Base-by-base conservation (phyloP, 768 basidiomycete species). In the Lactarius quietus region DNA sequence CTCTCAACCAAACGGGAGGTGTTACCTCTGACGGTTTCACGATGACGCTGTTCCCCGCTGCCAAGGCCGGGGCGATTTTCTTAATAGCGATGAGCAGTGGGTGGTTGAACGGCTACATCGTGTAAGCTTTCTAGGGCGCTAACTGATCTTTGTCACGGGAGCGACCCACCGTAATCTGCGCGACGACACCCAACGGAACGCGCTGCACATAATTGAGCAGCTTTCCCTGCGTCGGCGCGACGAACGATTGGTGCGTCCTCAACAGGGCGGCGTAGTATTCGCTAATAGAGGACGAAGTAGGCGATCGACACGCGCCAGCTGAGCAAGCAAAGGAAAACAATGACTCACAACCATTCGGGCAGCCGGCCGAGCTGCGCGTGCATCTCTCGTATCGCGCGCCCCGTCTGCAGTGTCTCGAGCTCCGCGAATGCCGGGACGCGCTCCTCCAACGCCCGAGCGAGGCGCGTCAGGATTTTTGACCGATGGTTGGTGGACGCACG, bases 61-160 rank as follows among this genome's bases (percentile, higher is more conserved):
- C 92, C 31, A 94, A 78, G 1, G 90, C 92, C 6, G 90, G 90
- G 0, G 88, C 90, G 61, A 94, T 88, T 76, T 95, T 95, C 80
- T 95, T 95, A 60, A 94, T 74, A 2, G 91, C 90, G 67, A 95
- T 95, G 39, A 95, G 75, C n/a, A 95, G 77, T 1, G 93, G 93
- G 69, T 95, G 92, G 70, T 95, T 95, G 75, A 93, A 94, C 3
- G 92, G 90, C 89, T 92, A 66, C 18, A 58, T 66, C 39, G 59
- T 8, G 29, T 61, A 12, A 45, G 23, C 10, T 17, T 14, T 57
- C 15, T 12, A 17, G 28, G 20, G 23, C 45, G 35, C 28, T 14
- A 39, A 17, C 48, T 2, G 14, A 14, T 6, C 35, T 20, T 18
- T 2, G 41, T 31, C 9, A 31, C 29, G 0, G 9, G 31, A 8